Evolutionary conservation across 352 stramenopile genomes (phyloP).

Genomic region (Saprolegnia parasitica): DNA sequence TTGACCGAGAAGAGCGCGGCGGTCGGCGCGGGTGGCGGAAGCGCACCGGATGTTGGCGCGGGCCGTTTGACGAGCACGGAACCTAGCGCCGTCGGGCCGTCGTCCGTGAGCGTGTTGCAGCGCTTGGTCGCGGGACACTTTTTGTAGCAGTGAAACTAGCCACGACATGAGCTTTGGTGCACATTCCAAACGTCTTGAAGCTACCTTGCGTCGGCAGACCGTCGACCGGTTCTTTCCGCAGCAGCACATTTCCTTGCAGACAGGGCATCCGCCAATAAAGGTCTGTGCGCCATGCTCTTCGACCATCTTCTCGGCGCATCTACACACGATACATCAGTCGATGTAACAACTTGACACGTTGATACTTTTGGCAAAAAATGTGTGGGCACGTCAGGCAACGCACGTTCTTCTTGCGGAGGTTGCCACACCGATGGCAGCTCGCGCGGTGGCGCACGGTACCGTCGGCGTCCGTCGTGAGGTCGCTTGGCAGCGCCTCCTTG

Average conservation of each 20-base stretch:
- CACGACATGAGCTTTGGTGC: constrained; percentile 22
- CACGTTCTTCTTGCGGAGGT: constrained; percentile 85
- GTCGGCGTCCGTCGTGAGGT: constrained; percentile 26
- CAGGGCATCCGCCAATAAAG: constrained; percentile 74
- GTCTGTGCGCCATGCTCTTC: constrained; percentile 74
- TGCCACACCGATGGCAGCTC: constrained; percentile 84
- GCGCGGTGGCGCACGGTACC: constrained; percentile 50
- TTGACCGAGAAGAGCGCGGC: constrained; percentile 3
- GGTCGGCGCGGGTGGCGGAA: background rate
- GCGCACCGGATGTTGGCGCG: background rate
- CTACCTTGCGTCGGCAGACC: constrained; percentile 56
- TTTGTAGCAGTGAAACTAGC: constrained; percentile 86
- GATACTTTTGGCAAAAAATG: constrained; percentile 82
- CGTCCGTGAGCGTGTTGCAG: constrained; percentile 26
- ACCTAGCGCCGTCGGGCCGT: background rate
- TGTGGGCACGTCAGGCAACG: constrained; percentile 76
- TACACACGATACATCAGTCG: background rate
- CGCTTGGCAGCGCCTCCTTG: constrained; percentile 5
- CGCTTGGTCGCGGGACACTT: constrained; percentile 83
- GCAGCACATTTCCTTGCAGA: constrained; percentile 85
- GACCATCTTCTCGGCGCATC: constrained; percentile 81
- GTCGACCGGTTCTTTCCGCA: constrained; percentile 81
- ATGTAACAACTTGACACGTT: background rate
- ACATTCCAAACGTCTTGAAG: background rate
- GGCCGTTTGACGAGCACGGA: background rate